Evolutionary conservation across 495 filamentous ascomycete genomes (phyloP), one percentile per base, ranked within the genome.

Genomic region (Neurospora sp.): DNA sequence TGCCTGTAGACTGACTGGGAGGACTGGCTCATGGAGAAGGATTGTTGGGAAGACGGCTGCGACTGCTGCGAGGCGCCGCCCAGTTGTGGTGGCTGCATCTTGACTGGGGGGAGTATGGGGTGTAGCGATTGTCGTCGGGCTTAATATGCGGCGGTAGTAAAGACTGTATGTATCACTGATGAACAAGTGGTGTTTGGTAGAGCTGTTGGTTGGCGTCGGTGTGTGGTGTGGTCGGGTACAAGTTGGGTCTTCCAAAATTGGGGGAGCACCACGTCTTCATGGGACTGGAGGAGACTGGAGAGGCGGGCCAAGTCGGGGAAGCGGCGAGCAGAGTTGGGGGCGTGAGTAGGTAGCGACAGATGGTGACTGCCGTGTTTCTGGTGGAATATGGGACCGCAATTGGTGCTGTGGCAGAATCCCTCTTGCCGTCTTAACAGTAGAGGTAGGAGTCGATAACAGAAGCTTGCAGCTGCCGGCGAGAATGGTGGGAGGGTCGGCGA

Each of bases 11-110:
- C 78, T 6, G 79, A 80, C 46, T 74, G 82, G 10, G 79, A 80
- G 3, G 83, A 80, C 39, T 86, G 85, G 77, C 83, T 86, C 83
- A 86, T 84, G 72, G 83, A 79, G 70, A 86, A 86, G 49, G 85
- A 85, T n/a, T 86, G 85, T 37, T 86, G 85, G 0, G 85, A 85
- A 8, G 83, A 83, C 5, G 80, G 83, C 72, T 86, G 85, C 39
- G 84, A 83, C 73, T 85, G 84, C 70, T 82, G 70, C 41, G 76
- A 75, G 39, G 69, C 44, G 39, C 72, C 60, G 14, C 71, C 77
- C 41, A 77, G 75, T 69, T 78, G 78, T 38, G 79, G 76, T 38
- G 79, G 78, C 23, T 74, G 78, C 78, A 80, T 79, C 12, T 31
- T 35, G 54, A 0, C 9, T 75, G 60, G 20, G 41, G 20, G 8